phyloP scores from a whole-genome alignment of 768 basidiomycete genomes.

The Lactarius sanguifluus region DNA sequence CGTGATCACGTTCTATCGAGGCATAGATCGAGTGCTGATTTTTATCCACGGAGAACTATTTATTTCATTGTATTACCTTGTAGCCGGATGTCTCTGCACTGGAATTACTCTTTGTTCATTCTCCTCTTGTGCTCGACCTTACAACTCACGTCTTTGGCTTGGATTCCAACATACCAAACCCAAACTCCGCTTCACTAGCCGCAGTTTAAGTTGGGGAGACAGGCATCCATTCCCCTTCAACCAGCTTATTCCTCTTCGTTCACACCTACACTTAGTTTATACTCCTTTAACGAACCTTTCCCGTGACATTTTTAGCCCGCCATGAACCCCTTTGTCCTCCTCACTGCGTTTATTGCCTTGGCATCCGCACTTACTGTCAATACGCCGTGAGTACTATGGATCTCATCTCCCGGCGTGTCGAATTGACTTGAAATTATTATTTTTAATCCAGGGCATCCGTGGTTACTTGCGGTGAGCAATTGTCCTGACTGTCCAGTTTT shows the following conservation, averaged over 20 bases:
- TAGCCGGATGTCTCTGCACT: conserved; percentile 8
- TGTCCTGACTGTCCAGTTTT: background rate
- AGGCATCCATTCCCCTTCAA: conserved; percentile 14
- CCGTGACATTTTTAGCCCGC: conserved; percentile 24
- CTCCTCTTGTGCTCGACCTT: background rate
- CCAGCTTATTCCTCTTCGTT: conserved; percentile 10
- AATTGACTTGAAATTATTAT: background rate
- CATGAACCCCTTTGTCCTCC: conserved; percentile 41
- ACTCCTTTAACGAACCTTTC: conserved; percentile 15
- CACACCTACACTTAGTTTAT: conserved; percentile 15
- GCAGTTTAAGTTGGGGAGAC: conserved; percentile 14
- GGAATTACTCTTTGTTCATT: background rate
- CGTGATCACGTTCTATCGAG: background rate
- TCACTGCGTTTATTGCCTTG: conserved; percentile 35
- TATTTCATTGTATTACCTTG: conserved; percentile 15
- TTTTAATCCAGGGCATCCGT: conserved; percentile 37
- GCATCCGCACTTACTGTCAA: conserved; percentile 53
- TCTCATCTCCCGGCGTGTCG: background rate
- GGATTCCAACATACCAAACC: conserved; percentile 26
- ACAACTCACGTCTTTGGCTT: background rate
- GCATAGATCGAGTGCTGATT: conserved; percentile 5
- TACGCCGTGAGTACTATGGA: conserved; percentile 55
- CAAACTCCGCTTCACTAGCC: conserved; percentile 28
- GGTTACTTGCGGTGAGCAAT: conserved; percentile 51
- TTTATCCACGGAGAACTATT: background rate